These are phyloP conservation scores for Penicillium atrosanguineum DNA, from an alignment of 495 filamentous ascomycete genomes.

Conservation along the genomic window DNA sequence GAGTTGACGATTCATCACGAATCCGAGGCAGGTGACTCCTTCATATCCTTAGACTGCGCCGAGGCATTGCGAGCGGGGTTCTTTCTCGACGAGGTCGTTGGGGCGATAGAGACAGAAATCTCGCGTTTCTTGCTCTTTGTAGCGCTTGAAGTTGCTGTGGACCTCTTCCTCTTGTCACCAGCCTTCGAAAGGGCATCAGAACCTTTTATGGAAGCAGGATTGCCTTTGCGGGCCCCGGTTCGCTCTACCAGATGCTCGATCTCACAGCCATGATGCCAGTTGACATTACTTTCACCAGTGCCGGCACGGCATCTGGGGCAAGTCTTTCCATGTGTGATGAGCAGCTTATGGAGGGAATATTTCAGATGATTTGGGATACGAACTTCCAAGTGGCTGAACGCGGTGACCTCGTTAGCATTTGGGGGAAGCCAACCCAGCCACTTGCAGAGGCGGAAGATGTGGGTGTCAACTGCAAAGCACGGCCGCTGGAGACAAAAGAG, in stretches of 20 bases:
- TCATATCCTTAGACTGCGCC: not conserved
- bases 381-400: constrained; percentile 79
- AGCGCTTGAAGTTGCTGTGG: not conserved
- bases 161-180: constrained; percentile 1
- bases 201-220: not conserved
- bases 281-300: constrained; percentile 41
- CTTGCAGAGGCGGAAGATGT: constrained; percentile 75
- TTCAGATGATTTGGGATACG: constrained; percentile 82
- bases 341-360: constrained; percentile 81
- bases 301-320: constrained; percentile 74
- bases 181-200: not conserved
- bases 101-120: not conserved
- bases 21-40: not conserved
- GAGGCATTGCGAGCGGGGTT: not conserved
- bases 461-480: constrained; percentile 83
- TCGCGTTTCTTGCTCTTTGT: not conserved
- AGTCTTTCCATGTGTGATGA: constrained; percentile 80
- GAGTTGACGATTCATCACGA: not conserved
- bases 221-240: constrained; percentile 41
- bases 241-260: constrained; percentile 51
- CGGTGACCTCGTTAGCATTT: constrained; percentile 58
- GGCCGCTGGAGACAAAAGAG: constrained; percentile 77
- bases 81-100: not conserved
- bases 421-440: constrained; percentile 83
- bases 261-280: constrained; percentile 48